phyloP scores from a whole-genome alignment of 495 filamentous ascomycete genomes.

The Daldinia caldariorum region DNA sequence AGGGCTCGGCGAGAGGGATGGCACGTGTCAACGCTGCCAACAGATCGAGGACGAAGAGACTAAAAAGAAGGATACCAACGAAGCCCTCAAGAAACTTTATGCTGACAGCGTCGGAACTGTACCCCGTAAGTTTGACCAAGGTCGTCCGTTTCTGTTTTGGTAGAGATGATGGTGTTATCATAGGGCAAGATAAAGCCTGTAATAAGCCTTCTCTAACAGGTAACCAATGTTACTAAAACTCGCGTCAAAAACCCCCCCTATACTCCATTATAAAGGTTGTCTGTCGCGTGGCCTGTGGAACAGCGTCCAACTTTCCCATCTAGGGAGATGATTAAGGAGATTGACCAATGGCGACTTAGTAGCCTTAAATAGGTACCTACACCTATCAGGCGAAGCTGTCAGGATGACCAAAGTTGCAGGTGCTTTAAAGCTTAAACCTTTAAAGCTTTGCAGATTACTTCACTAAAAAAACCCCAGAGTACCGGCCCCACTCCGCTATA shows the following conservation, averaged over 20 bases:
- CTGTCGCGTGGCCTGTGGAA: background rate
- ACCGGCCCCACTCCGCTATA: slow-evolving; percentile 19
- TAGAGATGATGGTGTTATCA: too few relatives aligned
- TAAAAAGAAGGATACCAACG: slow-evolving; percentile 27
- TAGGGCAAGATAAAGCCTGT: too few relatives aligned
- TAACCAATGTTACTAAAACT: too few relatives aligned
- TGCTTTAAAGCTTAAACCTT: background rate
- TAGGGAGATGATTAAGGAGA: slow-evolving; percentile 18
- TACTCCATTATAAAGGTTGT: background rate
- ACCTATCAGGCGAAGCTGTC: slow-evolving; percentile 1
- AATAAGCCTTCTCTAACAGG: too few relatives aligned
- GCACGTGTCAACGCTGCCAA: slow-evolving; percentile 38
- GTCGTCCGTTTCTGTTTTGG: background rate
- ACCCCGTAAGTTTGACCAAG: slow-evolving; percentile 22
- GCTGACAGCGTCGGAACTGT: background rate
- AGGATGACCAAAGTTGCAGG: background rate
- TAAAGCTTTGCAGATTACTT: slow-evolving; percentile 9
- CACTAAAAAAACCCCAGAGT: slow-evolving; percentile 27
- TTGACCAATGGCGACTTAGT: slow-evolving; percentile 30
- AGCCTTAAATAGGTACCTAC: slow-evolving; percentile 1
- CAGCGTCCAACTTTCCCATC: slow-evolving; percentile 24
- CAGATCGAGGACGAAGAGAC: slow-evolving; percentile 43
- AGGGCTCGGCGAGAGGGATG: slow-evolving; percentile 18
- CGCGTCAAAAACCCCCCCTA: background rate
- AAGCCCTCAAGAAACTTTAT: slow-evolving; percentile 6